Conservation (phyloP, 192 early-diverging fungal species). For the Backusella mclennaniae region DNA sequence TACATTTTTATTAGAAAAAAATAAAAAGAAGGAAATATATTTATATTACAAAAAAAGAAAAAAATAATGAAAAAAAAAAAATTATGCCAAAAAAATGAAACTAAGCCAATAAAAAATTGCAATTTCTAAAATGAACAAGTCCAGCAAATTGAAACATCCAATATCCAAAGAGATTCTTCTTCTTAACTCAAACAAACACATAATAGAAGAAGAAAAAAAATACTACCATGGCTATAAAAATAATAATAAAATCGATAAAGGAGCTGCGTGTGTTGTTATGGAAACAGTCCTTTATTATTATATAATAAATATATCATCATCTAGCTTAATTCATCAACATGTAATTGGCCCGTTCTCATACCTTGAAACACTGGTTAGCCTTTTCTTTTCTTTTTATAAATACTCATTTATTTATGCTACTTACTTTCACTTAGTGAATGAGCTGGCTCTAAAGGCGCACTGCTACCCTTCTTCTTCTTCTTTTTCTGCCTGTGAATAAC, state of each 20-base stretch:
- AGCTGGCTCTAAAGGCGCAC: neutral
- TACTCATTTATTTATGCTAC: neutral
- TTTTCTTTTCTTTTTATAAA: too few species aligned
- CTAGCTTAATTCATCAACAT: conserved; percentile 14
- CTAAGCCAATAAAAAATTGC: too few species aligned
- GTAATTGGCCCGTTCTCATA: conserved; percentile 11
- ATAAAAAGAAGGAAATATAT: neutral
- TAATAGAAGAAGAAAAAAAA: neutral
- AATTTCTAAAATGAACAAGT: too few species aligned
- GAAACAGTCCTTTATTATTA: too few species aligned
- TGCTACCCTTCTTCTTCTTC: conserved; percentile 35
- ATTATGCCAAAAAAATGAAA: too few species aligned
- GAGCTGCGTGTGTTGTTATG: too few species aligned
- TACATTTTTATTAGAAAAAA: conserved; percentile 25
- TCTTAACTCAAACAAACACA: too few species aligned
- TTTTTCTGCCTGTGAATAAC: conserved; percentile 46
- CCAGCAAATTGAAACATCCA: too few species aligned
- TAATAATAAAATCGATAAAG: too few species aligned
- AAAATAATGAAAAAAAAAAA: neutral
- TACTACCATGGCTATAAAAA: neutral
- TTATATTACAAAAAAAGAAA: neutral
- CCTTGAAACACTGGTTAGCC: neutral
- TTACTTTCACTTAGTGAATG: conserved; percentile 34
- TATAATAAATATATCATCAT: neutral
- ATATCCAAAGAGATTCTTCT: too few species aligned